Conservation (phyloP, 768 basidiomycete genomes). For the Mycena kentingensis region DNA sequence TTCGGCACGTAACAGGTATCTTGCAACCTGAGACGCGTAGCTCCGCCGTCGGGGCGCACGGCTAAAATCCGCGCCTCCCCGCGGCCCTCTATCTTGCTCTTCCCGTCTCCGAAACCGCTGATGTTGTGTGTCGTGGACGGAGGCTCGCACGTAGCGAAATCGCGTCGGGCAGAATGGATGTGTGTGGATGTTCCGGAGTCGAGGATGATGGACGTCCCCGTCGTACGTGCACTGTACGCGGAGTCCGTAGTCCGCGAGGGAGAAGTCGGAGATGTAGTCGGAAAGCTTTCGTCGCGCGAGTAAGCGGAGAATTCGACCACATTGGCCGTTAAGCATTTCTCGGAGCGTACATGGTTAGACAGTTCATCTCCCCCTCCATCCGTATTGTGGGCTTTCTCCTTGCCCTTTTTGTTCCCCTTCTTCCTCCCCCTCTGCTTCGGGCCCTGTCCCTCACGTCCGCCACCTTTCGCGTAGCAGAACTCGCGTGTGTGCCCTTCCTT, state of each 20-base stretch:
- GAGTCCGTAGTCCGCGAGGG: conserved; percentile 4
- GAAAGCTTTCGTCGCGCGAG: conserved; percentile 5
- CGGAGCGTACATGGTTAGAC: conserved; percentile 4
- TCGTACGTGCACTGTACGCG: conserved; percentile 11
- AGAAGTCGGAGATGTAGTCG: conserved; percentile 10
- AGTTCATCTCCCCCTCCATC: conserved; percentile 12
- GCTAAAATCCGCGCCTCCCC: conserved; percentile 7
- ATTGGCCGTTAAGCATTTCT: conserved; percentile 11
- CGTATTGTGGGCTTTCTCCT: conserved; percentile 19
- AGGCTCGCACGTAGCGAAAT: conserved; percentile 10
- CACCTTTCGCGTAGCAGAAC: conserved; percentile 7
- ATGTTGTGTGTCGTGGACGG: not conserved
- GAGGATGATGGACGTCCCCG: conserved; percentile 12
- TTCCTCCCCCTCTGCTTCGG: not conserved
- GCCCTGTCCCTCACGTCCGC: conserved; percentile 2
- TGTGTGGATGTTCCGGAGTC: conserved; percentile 18
- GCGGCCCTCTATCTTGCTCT: conserved; percentile 14
- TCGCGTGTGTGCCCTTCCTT: conserved; percentile 7
- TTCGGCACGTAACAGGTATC: conserved; percentile 15
- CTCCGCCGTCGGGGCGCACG: conserved; percentile 3
- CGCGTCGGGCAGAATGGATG: conserved; percentile 10
- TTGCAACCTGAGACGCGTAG: conserved; percentile 4
- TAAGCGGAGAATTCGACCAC: conserved; percentile 11
- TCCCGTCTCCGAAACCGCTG: conserved; percentile 15
- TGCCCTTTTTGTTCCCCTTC: conserved; percentile 17